A percentile compares a stretch with the other conserved stretches of the same genome.
These are phyloP conservation scores for Rhizophlyctis rosea DNA, from an alignment of 192 early-diverging fungal species.

Conservation along the genomic window DNA sequence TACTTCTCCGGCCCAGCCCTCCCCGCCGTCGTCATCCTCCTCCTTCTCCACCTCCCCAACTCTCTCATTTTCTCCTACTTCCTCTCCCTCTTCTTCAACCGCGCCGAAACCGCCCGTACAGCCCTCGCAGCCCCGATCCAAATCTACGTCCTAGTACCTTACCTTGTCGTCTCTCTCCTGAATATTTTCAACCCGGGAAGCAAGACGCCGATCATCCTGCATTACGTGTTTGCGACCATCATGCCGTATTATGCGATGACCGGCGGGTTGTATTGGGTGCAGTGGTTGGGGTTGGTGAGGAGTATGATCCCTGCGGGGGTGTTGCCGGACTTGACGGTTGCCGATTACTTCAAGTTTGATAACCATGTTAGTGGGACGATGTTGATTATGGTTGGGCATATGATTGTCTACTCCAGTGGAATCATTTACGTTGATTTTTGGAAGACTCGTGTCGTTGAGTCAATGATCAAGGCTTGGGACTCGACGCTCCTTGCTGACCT, in stretches of 20 bases:
- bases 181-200: background rate
- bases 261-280: background rate
- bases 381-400: constrained; percentile 6
- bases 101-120: background rate
- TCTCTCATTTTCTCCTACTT: constrained; percentile 3
- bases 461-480: background rate
- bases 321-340: background rate
- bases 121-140: constrained; percentile 4
- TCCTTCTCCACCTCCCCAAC: background rate
- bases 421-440: background rate
- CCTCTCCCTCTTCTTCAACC: background rate
- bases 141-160: background rate
- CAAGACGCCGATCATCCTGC: constrained; percentile 6
- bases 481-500: background rate
- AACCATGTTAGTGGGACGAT: constrained; percentile 2
- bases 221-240: constrained; percentile 1
- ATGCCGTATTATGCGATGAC: constrained; percentile 7
- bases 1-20: constrained; percentile 1
- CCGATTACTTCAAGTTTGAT: constrained; percentile 10
- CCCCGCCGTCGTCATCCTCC: background rate
- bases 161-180: constrained; percentile 7
- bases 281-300: background rate
- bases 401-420: background rate
- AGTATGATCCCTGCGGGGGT: background rate
- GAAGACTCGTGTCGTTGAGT: background rate